Percentiles rank a stretch among this genome's conserved stretches.
These are phyloP conservation scores for Cryphonectria naterciae DNA, from an alignment of 2,329 filamentous ascomycete species.

Conservation along the genomic window DNA sequence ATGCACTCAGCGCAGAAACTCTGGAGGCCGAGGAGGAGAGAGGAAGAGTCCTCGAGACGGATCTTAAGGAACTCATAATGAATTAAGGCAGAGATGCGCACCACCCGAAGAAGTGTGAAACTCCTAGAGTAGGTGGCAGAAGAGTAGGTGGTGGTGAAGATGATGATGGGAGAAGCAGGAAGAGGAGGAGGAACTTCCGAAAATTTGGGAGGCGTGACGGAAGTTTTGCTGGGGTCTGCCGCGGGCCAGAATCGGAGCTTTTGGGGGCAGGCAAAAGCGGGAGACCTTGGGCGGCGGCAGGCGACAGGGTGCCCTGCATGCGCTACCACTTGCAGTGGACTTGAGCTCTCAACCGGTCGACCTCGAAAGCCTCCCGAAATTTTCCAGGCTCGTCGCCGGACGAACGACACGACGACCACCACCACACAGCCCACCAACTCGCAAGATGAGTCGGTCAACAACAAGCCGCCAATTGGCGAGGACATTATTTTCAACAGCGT, in stretches of 20 bases:
- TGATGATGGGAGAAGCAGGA: constrained; percentile 2
- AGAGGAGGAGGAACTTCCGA: constrained; percentile 16
- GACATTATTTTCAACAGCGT: constrained; percentile 42
- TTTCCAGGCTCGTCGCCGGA: constrained; percentile 12
- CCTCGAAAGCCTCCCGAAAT: constrained; percentile 12
- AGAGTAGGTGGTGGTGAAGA: constrained; percentile 7
- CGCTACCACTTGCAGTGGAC: constrained; percentile 4
- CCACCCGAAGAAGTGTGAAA: constrained; percentile 31
- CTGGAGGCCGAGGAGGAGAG: constrained; percentile 47
- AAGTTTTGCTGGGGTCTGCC: constrained; percentile 25
- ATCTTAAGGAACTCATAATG: constrained; percentile 52
- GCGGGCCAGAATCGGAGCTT: constrained; percentile 27
- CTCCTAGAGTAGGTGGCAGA: constrained; percentile 15
- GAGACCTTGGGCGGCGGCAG: constrained; percentile 14
- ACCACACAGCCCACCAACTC: constrained; percentile 30
- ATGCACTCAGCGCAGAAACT: constrained; percentile 42
- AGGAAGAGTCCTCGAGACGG: constrained; percentile 48
- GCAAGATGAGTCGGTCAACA: constrained; percentile 49
- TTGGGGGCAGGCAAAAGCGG: constrained; percentile 23
- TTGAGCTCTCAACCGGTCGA: constrained; percentile 5
- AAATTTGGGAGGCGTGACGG: constrained; percentile 24
- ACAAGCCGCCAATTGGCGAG: constrained; percentile 49
- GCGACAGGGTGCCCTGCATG: constrained; percentile 19
- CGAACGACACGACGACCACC: constrained; percentile 32
- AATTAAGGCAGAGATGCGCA: constrained; percentile 32